phyloP scores from a whole-genome alignment of 495 filamentous ascomycete species.

The Hypoxylon perforatum region DNA sequence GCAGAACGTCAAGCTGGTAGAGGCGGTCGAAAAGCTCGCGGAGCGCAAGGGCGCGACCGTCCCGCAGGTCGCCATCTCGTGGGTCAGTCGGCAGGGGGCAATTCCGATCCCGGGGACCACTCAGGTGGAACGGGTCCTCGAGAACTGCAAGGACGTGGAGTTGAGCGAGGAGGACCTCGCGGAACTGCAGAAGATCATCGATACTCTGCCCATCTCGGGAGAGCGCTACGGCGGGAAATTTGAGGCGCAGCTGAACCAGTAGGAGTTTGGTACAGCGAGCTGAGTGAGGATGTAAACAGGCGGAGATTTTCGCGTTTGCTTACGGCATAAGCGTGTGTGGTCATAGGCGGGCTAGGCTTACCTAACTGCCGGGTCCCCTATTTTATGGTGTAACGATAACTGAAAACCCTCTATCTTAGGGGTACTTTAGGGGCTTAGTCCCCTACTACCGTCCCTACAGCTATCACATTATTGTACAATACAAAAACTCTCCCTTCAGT shows the following conservation, averaged over 20 bases:
- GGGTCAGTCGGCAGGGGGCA: conserved; percentile 65
- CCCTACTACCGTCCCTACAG: too few species aligned
- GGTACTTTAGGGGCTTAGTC: too few species aligned
- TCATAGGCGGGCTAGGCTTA: too few species aligned
- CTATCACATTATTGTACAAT: too few species aligned
- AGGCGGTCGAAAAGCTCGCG: conserved; percentile 57
- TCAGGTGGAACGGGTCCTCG: conserved; percentile 62
- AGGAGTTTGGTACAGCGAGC: background rate
- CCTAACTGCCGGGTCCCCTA: too few species aligned
- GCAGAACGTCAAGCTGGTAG: conserved; percentile 63
- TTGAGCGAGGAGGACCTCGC: conserved; percentile 61
- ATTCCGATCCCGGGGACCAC: conserved; percentile 67
- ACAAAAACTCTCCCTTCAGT: too few species aligned
- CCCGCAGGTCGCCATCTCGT: conserved; percentile 64
- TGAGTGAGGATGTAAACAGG: background rate
- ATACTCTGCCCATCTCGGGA: conserved; percentile 13
- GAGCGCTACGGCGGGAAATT: conserved; percentile 21
- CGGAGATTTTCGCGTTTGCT: background rate
- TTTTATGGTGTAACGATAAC: too few species aligned
- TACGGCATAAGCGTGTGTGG: too few species aligned
- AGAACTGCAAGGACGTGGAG: conserved; percentile 62
- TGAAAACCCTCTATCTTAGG: too few species aligned
- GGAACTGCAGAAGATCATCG: conserved; percentile 53
- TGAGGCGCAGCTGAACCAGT: background rate
- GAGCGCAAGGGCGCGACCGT: conserved; percentile 56